Evolutionary conservation across 2,329 filamentous ascomycete genomes (phyloP), one percentile per base, ranked within the genome.

Genomic region (Penicillium digitatum): DNA sequence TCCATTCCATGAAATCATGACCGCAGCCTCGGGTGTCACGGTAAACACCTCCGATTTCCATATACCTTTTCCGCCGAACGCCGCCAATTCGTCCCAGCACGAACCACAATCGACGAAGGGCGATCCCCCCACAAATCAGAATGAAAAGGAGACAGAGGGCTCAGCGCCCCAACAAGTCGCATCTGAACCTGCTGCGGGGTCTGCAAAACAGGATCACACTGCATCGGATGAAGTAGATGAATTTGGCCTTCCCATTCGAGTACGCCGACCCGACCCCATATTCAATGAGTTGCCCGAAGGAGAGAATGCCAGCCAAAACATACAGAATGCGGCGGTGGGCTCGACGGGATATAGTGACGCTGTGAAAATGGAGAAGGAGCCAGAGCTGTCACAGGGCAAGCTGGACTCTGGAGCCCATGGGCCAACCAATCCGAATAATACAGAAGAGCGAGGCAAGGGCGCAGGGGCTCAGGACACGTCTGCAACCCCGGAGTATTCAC

Each of bases 211-310:
- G 48, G 50, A 56, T 22, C 39, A 49, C 6, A 44, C 57, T 7
- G 43, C 27, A 38, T 49, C 57, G 26, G 53, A 58, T 43, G 66
- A 67, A 24, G 44, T 73, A 27, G 73, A 75, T 46, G 73, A 75
- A 43, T 75, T 75, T 58, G 73, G 73, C 1, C 65, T 75, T 16
- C 73, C 72, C 7, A 70, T 74, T 57, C 72, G 67, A 59, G 37
- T 55, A 40, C 65, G 64, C 20, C 47, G 43, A 29, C 58, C 62
- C 29, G 37, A 54, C 38, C 62, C 48, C 31, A 50, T 60, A n/a
- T 35, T 54, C 5, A 58, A 49, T 32, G 59, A 62, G 24, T 52
- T 60, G 0, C 49, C 62, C 18, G 54, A 63, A 16, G 49, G 57
- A 16, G 35, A 58, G 22, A 60, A 65, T 37, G 48, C 53, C 27